Evolutionary conservation across 352 stramenopile species (phyloP), one percentile per base, ranked within the genome.

Genomic region (Phytophthora meadii): DNA sequence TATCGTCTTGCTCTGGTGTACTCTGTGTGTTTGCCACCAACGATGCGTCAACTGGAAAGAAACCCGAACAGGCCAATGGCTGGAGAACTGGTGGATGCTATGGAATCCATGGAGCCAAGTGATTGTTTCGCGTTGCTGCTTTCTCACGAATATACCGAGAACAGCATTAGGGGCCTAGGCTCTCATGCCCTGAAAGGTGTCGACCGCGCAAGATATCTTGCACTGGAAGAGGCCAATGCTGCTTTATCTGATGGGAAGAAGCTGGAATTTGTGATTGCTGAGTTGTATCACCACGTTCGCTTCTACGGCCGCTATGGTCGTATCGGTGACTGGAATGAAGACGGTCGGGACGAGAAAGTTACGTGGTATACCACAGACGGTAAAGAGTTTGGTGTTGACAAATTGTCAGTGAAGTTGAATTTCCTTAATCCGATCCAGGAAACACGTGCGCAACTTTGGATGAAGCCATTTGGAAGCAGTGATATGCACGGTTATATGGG

Each of bases 371-470:
- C 24, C 14, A 32, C 24, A 15, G 24, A 50, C n/a, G 44, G 44
- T 22, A 2, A 2, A 22, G 22, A 22, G 1, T 1, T 22, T 22
- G 22, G 22, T 22, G 22, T 22, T 22, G 22, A 22, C 22, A 22
- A 22, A 22, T 22, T 22, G 22, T 2, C 22, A 22, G 44, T 50
- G 11, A 50, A 41, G 32, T 54, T 30, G 11, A 67, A 74, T 15
- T 51, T 75, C 14, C 34, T 72, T 12, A 76, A 76, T 47, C 68
- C 63, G 1, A 48, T 45, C 2, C 58, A 61, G 11, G 59, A 66
- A 42, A 63, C 57, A 3, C 19, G 54, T 12, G 45, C 44, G 2
- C 41, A 65, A 9, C 10, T 72, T 2, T 76, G 68, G 68, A 39
- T 40, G 5, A 24, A 66, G 12, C 46, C 14, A 19, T 42, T 55